phyloP scores from a whole-genome alignment of 2,329 filamentous ascomycete species.

The Pseudogymnoascus sp. region DNA sequence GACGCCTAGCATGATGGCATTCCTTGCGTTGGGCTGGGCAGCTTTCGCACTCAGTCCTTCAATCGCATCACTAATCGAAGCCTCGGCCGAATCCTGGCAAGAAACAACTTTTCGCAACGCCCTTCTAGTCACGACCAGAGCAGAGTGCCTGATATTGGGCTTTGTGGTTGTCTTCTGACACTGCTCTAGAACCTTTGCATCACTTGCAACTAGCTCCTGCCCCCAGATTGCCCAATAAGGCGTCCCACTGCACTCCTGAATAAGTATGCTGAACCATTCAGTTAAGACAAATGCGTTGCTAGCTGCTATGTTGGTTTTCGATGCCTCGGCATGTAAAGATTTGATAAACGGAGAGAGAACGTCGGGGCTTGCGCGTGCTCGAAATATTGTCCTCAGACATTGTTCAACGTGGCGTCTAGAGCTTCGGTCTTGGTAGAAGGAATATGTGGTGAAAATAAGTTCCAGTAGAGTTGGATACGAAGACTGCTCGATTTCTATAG shows the following conservation, averaged over 20 bases:
- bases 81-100: constrained; percentile 28
- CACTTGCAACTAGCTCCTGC: constrained; percentile 56
- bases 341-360: constrained; percentile 57
- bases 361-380: constrained; percentile 46
- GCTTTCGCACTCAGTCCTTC: constrained; percentile 61
- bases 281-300: constrained; percentile 80
- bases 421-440: constrained; percentile 75
- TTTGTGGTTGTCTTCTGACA: constrained; percentile 62
- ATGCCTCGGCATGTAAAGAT: constrained; percentile 61
- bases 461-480: constrained; percentile 51
- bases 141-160: constrained; percentile 60
- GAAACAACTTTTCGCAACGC: constrained; percentile 69
- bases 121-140: constrained; percentile 68
- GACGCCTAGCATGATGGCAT: constrained; percentile 73
- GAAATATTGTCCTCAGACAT: constrained; percentile 65
- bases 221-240: constrained; percentile 57
- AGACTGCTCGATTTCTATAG: constrained; percentile 30
- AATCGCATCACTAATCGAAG: constrained; percentile 53
- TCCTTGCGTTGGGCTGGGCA: constrained; percentile 53
- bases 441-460: constrained; percentile 78
- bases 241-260: constrained; percentile 60
- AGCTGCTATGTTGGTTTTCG: constrained; percentile 68
- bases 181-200: constrained; percentile 68
- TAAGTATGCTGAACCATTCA: constrained; percentile 78
- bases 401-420: constrained; percentile 77